Base-by-base conservation (phyloP, 306 rosid species). In the Citrullus colocynthis region DNA sequence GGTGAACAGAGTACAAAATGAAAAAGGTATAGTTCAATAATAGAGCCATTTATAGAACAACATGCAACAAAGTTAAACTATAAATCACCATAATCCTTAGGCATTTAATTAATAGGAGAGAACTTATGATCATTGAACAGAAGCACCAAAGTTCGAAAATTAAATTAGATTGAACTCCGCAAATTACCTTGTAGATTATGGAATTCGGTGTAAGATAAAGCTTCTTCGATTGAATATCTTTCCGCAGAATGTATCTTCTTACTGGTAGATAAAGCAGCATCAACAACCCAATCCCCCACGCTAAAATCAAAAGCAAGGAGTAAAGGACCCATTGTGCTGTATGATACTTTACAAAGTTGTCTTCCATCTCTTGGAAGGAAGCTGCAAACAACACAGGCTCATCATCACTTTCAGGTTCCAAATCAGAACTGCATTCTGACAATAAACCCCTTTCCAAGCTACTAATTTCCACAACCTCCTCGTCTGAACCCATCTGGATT, bases 251-350 rank as follows among this genome's bases (percentile, higher is more conserved):
- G 76, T 83, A 87, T 79, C 96, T 86, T 67, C 96, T 83, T 17
- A 94, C 78, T 0, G 97, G 97, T 9, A 92, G 62, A 86, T 94
- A 92, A 24, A 94, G 81, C 85, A 94, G 62, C 98, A 95, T 90
- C 41, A 95, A 83, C 15, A 95, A 21, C 1, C 97, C 98, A 76
- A 95, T 79, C 49, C 98, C 98, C 96, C 93, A 95, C 7, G 96
- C 98, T 73, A 95, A 74, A 28, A 95, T 61, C 71, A 95, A 75
- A 78, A 92, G 84, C 36, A 83, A 45, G 2, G 96, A 95, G 87
- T 90, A 92, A 15, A 95, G 87, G 58, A 92, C 86, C 98, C 96
- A 95, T 44, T 81, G 90, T 15, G 89, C 79, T 2, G 97, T 92
- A 34, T 87, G 88, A 78, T 82, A 88, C 87, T 87, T 92, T 4